Percentiles rank a stretch among this genome's conserved stretches.
Evolutionary conservation across 2,329 filamentous ascomycete genomes (phyloP).

Genomic region (Ascochyta viciae-villosae): DNA sequence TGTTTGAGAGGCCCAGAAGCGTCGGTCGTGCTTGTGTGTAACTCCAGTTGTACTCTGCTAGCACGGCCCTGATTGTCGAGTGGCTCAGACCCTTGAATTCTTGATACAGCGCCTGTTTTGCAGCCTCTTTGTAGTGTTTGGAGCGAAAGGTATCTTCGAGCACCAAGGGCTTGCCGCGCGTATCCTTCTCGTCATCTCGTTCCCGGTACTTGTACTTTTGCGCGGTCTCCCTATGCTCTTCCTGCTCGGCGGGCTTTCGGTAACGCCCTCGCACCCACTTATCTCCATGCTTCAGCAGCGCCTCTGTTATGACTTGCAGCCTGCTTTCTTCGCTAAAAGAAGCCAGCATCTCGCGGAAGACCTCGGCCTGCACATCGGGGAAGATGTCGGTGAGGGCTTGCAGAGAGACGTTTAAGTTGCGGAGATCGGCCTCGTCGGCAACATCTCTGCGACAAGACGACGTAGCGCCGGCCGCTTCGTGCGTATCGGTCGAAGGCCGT

Average conservation of each 20-base stretch:
- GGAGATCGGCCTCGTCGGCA: slow-evolving; percentile 66
- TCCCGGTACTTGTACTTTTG: slow-evolving; percentile 45
- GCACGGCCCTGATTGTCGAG: slow-evolving; percentile 77
- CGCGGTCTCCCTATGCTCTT: slow-evolving; percentile 43
- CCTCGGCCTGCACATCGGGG: slow-evolving; percentile 80
- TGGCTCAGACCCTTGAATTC: slow-evolving; percentile 79
- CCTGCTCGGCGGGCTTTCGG: slow-evolving; percentile 44
- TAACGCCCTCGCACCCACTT: slow-evolving; percentile 74
- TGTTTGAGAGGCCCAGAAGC: slow-evolving; percentile 71
- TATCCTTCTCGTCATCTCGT: slow-evolving; percentile 39
- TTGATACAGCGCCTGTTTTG: slow-evolving; percentile 70
- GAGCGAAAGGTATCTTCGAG: slow-evolving; percentile 72
- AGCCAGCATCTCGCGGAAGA: slow-evolving; percentile 80
- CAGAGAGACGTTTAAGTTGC: slow-evolving; percentile 73
- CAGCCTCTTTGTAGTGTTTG: slow-evolving; percentile 71
- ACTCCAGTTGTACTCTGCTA: slow-evolving; percentile 81
- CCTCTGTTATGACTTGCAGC: slow-evolving; percentile 78
- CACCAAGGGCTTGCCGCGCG: slow-evolving; percentile 55
- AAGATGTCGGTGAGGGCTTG: slow-evolving; percentile 75
- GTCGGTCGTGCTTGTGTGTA: slow-evolving; percentile 76
- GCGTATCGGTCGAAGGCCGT: slow-evolving; percentile 21
- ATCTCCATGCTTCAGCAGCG: slow-evolving; percentile 73
- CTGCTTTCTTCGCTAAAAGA: slow-evolving; percentile 79
- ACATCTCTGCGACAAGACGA: slow-evolving; percentile 18
- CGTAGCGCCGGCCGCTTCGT: slow-evolving; percentile 13